These are phyloP conservation scores for Nakazawaea wickerhamii DNA, from an alignment of 805 yeast species.

Conservation along the genomic window DNA sequence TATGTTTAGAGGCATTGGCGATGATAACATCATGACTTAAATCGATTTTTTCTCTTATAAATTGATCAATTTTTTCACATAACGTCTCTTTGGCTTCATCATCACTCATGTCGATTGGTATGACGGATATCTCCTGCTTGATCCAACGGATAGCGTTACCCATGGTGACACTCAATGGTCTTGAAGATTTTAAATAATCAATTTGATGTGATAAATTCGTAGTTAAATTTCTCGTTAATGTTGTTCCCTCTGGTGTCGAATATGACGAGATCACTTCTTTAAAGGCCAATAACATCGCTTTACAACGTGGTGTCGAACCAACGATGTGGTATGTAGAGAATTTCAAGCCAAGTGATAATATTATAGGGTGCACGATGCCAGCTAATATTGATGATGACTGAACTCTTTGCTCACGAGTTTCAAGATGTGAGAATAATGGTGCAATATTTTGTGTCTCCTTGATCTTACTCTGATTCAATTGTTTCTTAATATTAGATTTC, in stretches of 20 bases:
- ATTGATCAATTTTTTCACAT: slow-evolving; percentile 66
- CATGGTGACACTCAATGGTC: slow-evolving; percentile 92
- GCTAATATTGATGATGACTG: slow-evolving; percentile 51
- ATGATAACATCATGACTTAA: slow-evolving; percentile 79
- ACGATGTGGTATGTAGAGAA: slow-evolving; percentile 80
- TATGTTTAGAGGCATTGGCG: slow-evolving; percentile 72
- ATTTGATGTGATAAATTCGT: slow-evolving; percentile 87
- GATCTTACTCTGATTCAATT: slow-evolving; percentile 45
- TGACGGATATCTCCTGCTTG: slow-evolving; percentile 83
- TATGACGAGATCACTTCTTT: slow-evolving; percentile 75
- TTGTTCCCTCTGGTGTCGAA: slow-evolving; percentile 77
- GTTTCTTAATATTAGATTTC: slow-evolving; percentile 47
- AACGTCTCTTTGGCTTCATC: slow-evolving; percentile 61
- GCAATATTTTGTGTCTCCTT: slow-evolving; percentile 47
- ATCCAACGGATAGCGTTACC: slow-evolving; percentile 98
- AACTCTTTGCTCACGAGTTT: slow-evolving; percentile 71
- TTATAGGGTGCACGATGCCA: slow-evolving; percentile 80
- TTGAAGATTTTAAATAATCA: slow-evolving; percentile 82
- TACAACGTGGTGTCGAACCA: slow-evolving; percentile 84
- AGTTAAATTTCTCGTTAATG: slow-evolving; percentile 83
- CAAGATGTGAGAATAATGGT: slow-evolving; percentile 71
- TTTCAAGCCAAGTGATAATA: slow-evolving; percentile 71
- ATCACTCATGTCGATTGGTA: slow-evolving; percentile 69
- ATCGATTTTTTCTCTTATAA: slow-evolving; percentile 79
- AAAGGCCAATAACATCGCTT: slow-evolving; percentile 80